These are phyloP conservation scores for Ambispora gerdemannii DNA, from an alignment of 192 early-diverging fungal genomes.

Conservation along the genomic window DNA sequence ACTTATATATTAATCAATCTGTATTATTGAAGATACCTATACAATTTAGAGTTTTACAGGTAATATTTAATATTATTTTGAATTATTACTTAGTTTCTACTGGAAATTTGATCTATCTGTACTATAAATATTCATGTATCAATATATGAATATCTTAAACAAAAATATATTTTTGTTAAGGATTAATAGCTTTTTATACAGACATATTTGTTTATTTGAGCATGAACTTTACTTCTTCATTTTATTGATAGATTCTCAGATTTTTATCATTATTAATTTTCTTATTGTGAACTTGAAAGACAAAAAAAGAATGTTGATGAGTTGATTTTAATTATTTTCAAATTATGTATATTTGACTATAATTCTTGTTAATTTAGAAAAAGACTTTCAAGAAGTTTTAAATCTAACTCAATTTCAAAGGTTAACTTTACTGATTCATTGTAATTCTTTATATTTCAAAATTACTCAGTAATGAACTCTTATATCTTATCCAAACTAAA, in stretches of 20 bases:
- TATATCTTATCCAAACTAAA: not conserved
- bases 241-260: too few species aligned
- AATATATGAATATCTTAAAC: too few species aligned
- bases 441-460: too few species aligned
- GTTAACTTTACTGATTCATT: constrained; percentile 9
- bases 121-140: too few species aligned
- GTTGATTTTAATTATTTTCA: not conserved
- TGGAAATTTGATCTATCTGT: too few species aligned
- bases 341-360: not conserved
- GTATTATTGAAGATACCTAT: not conserved
- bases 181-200: constrained; percentile 9
- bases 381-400: not conserved
- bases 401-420: constrained; percentile 2
- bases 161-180: not conserved
- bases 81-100: too few species aligned
- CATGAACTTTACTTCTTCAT: too few species aligned
- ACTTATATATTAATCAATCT: too few species aligned
- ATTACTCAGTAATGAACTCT: not conserved
- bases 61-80: too few species aligned
- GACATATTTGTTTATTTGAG: constrained; percentile 4
- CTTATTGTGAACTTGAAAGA: not conserved
- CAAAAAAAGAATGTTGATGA: too few species aligned
- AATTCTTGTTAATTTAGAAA: not conserved
- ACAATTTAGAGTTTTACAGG: constrained; percentile 3
- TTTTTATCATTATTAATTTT: not conserved